Evolutionary conservation across 306 rosid genomes (phyloP).

Genomic region (Cucurbita pepo): DNA sequence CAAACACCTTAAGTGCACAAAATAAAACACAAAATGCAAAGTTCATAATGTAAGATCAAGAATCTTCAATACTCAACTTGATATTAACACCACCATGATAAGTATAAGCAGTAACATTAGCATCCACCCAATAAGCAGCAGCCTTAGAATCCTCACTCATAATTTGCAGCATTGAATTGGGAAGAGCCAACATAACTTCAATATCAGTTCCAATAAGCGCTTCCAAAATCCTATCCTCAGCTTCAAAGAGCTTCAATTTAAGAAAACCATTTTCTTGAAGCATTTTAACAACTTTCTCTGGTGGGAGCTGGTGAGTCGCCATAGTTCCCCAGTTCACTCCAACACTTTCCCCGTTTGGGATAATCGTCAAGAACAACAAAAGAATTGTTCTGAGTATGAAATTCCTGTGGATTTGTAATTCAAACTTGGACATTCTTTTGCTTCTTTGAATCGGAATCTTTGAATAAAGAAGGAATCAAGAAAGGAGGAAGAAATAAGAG

Average conservation of each 20-base stretch:
- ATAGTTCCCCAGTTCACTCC: conserved; percentile 98
- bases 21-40: neutral
- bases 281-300: conserved; percentile 54
- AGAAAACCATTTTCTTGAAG: conserved; percentile 54
- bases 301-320: conserved; percentile 60
- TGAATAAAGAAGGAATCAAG: conserved; percentile 21
- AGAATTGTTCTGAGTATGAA: conserved; percentile 7
- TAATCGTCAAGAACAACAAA: conserved; percentile 18
- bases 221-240: conserved; percentile 56
- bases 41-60: neutral
- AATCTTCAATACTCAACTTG: conserved; percentile 47
- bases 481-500: conserved; percentile 9
- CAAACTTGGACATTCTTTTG: conserved; percentile 30
- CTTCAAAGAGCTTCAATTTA: conserved; percentile 71
- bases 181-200: conserved; percentile 80
- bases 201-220: conserved; percentile 62
- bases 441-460: conserved; percentile 13
- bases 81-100: conserved; percentile 70
- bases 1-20: neutral
- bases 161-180: conserved; percentile 54
- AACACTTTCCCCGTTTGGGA: conserved; percentile 18
- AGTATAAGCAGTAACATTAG: conserved; percentile 59
- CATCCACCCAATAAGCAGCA: conserved; percentile 80
- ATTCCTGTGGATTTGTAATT: neutral
- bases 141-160: conserved; percentile 39